A percentile compares a stretch with the other conserved stretches of the same genome.
Evolutionary conservation across 306 rosid genomes (phyloP).

Genomic region (Cicer cuneatum): DNA sequence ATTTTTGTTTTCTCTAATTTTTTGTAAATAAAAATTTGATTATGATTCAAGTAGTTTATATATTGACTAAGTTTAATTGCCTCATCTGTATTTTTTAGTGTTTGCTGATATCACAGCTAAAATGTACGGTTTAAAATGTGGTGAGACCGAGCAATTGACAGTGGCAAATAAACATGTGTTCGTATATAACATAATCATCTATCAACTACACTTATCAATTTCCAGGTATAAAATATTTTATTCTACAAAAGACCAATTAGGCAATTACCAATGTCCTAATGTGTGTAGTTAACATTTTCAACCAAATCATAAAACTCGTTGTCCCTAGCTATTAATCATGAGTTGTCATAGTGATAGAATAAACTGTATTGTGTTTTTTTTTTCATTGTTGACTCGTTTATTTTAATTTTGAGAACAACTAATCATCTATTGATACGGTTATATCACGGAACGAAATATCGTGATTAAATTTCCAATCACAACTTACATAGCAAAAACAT

Average conservation of each 20-base stretch:
- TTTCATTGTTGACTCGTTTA: conserved; percentile 9
- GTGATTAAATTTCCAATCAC: not conserved
- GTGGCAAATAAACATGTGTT: too few relatives aligned
- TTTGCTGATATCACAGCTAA: too few relatives aligned
- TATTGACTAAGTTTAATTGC: too few relatives aligned
- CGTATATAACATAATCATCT: too few relatives aligned
- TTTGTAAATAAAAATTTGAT: too few relatives aligned
- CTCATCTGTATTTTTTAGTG: too few relatives aligned
- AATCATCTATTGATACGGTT: conserved; percentile 1
- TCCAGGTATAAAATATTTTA: not conserved
- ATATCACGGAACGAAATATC: not conserved
- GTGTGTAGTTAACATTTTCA: conserved; percentile 5
- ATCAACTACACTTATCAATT: not conserved
- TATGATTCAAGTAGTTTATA: too few relatives aligned
- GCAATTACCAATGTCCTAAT: not conserved
- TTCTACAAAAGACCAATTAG: not conserved
- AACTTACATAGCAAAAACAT: not conserved
- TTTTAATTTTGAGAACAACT: conserved; percentile 4
- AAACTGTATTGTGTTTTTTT: not conserved
- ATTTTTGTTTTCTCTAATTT: too few relatives aligned
- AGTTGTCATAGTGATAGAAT: conserved; percentile 29
- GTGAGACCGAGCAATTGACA: too few relatives aligned
- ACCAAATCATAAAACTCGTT: not conserved
- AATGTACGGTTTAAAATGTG: too few relatives aligned
- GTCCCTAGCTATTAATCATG: conserved; percentile 2